Evolutionary conservation across 208 protist species (phyloP).

Genomic region (Acanthamoeba quina): DNA sequence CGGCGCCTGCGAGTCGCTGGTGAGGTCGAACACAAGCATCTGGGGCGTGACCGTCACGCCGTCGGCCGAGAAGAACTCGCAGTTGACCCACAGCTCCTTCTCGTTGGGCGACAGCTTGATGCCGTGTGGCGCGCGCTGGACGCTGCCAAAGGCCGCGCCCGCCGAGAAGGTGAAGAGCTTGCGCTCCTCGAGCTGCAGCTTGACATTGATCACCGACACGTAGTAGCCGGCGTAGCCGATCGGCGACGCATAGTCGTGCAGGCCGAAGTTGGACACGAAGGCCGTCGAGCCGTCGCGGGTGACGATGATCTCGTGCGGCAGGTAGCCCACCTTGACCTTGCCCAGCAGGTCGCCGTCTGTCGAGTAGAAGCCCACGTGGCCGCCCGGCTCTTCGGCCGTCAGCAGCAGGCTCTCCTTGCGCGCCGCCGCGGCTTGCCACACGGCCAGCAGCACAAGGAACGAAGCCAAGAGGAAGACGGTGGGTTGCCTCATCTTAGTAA

Average conservation of each 20-base stretch:
- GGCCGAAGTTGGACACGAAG: constrained; percentile 16
- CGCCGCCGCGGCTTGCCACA: neutral
- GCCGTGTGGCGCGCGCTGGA: constrained; percentile 33
- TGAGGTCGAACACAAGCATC: constrained; percentile 47
- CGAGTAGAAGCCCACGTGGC: constrained; percentile 10
- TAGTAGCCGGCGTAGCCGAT: neutral
- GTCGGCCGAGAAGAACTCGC: constrained; percentile 19
- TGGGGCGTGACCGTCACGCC: neutral
- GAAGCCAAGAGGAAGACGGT: neutral
- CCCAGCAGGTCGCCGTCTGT: constrained; percentile 11
- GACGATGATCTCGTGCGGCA: constrained; percentile 54
- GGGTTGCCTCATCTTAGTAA: neutral
- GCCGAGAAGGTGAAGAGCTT: constrained; percentile 1
- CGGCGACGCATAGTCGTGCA: constrained; percentile 17
- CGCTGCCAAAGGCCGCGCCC: neutral
- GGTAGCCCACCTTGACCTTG: constrained; percentile 1
- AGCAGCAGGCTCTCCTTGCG: neutral
- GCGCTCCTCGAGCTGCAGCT: neutral
- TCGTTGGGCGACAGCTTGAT: constrained; percentile 26
- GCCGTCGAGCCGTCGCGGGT: neutral
- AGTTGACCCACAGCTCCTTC: constrained; percentile 43
- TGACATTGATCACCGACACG: constrained; percentile 8
- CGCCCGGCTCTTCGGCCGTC: neutral
- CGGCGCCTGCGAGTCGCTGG: neutral
- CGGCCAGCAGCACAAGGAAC: neutral